A percentile compares a stretch with the other conserved stretches of the same genome.
Evolutionary conservation across 2,329 filamentous ascomycete genomes (phyloP).

Genomic region (Lachnellula willkommii): DNA sequence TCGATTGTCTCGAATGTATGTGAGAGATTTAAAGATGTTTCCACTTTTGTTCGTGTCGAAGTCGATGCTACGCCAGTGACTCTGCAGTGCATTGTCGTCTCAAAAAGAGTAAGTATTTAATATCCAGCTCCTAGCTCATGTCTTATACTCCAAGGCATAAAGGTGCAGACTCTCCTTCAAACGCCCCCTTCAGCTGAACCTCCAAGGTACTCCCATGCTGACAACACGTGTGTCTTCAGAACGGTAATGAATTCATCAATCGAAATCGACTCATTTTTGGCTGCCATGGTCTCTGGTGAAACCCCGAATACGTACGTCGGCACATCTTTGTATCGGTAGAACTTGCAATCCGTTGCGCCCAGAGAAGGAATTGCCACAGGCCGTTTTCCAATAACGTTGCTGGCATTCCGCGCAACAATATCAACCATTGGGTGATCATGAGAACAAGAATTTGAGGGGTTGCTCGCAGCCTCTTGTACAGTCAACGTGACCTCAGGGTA

Average conservation of each 20-base stretch:
- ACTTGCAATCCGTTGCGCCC: constrained; percentile 39
- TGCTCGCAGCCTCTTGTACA: constrained; percentile 33
- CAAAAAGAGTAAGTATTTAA: too few species aligned
- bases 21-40: too few species aligned
- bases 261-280: constrained; percentile 26
- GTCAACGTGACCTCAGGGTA: constrained; percentile 29
- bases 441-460: constrained; percentile 30
- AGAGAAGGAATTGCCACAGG: constrained; percentile 34
- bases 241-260: constrained; percentile 31
- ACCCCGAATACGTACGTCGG: constrained; percentile 36
- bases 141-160: too few species aligned
- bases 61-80: too few species aligned
- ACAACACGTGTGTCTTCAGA: constrained; percentile 29
- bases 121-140: too few species aligned
- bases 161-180: too few species aligned
- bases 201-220: constrained; percentile 30
- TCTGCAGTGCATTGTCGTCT: too few species aligned
- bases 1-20: too few species aligned
- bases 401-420: constrained; percentile 27
- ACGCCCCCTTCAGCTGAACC: background rate
- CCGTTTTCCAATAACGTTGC: constrained; percentile 21
- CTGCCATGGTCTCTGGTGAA: constrained; percentile 22
- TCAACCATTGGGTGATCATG: constrained; percentile 33
- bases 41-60: too few species aligned
- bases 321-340: constrained; percentile 34